Evolutionary conservation across 371 early-diverging fungal genomes (phyloP).

Genomic region (Lichtheimia ornata): DNA sequence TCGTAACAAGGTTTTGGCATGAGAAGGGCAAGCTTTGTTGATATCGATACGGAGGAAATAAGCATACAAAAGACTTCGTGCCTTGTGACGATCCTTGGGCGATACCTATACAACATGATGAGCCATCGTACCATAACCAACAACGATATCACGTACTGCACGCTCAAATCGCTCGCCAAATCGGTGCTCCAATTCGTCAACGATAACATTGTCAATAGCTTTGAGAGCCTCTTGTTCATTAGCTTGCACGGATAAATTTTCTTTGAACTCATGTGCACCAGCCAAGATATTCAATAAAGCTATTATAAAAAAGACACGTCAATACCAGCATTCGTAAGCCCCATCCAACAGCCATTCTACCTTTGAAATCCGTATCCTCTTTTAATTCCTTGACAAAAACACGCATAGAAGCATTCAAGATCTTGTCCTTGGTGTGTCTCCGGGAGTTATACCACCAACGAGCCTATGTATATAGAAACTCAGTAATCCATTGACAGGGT

Average conservation of each 20-base stretch:
- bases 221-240: slow-evolving; percentile 58
- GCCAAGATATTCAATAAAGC: slow-evolving; percentile 69
- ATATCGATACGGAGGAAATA: slow-evolving; percentile 80
- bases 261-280: slow-evolving; percentile 72
- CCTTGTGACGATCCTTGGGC: slow-evolving; percentile 67
- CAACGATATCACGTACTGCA: background rate
- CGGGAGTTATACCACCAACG: slow-evolving; percentile 95
- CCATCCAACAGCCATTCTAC: slow-evolving; percentile 11
- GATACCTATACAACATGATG: slow-evolving; percentile 13
- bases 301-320: slow-evolving; percentile 1
- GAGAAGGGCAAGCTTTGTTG: slow-evolving; percentile 12
- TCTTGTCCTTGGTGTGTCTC: slow-evolving; percentile 84
- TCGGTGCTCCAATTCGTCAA: slow-evolving; percentile 60
- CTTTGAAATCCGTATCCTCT: slow-evolving; percentile 62
- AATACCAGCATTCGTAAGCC: background rate
- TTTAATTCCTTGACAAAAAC: slow-evolving; percentile 86
- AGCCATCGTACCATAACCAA: background rate
- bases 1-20: slow-evolving; percentile 8
- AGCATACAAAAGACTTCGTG: slow-evolving; percentile 79
- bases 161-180: slow-evolving; percentile 61
- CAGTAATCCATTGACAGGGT: no score
- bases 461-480: slow-evolving; percentile 37
- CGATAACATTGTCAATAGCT: slow-evolving; percentile 52
- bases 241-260: slow-evolving; percentile 50
- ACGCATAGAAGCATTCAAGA: slow-evolving; percentile 89